phyloP scores from a whole-genome alignment of 306 rosid genomes.

The Quercus rubra region DNA sequence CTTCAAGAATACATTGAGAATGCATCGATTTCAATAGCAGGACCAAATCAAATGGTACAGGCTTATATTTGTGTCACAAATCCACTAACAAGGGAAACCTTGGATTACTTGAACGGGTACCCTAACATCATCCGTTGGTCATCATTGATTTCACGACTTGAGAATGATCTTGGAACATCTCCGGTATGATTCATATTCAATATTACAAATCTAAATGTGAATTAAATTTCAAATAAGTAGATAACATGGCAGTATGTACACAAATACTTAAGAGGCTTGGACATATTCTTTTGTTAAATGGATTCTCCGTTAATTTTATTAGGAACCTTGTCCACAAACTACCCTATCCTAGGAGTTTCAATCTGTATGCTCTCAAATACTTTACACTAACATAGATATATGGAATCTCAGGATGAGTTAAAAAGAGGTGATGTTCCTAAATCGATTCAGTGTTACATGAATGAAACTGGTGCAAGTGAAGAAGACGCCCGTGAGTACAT shows the following conservation, averaged over 20 bases:
- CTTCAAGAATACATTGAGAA: conserved; percentile 7
- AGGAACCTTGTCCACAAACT: too few species aligned
- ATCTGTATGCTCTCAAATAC: background rate
- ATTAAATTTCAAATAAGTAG: too few species aligned
- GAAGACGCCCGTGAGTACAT: background rate
- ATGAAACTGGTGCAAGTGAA: conserved; percentile 1
- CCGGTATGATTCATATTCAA: background rate
- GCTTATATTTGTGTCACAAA: background rate
- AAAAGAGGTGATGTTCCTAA: too few species aligned
- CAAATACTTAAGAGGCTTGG: too few species aligned
- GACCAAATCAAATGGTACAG: background rate
- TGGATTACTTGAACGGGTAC: background rate
- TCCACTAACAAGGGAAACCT: background rate
- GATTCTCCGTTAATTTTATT: background rate
- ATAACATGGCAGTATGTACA: too few species aligned
- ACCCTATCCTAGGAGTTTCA: background rate
- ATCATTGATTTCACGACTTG: conserved; percentile 5
- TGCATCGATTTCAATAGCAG: conserved; percentile 7
- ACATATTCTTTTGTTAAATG: too few species aligned
- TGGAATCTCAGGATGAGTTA: too few species aligned
- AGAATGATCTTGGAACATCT: conserved; percentile 17
- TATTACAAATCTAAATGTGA: too few species aligned
- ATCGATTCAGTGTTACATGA: too few species aligned
- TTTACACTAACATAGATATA: too few species aligned
- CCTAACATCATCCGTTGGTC: background rate